Base-by-base conservation (phyloP, 768 basidiomycete genomes). In the Calocybe cyanea region DNA sequence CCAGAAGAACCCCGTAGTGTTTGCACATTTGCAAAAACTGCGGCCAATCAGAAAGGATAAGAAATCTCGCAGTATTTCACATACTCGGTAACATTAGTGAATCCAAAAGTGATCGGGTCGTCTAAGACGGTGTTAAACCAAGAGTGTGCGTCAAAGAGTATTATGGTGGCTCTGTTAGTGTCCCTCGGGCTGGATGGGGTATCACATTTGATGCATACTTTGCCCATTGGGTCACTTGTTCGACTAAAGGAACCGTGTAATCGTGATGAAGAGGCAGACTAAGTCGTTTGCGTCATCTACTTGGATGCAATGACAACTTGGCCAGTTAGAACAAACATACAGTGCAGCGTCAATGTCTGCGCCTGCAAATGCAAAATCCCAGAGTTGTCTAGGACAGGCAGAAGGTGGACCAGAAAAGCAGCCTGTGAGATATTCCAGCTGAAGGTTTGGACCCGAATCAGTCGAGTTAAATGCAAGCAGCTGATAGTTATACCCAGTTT, bases 281-380 rank as follows among this genome's bases (percentile, higher is more conserved):
- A 14, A 1, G 2, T 17, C 25, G 4, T 30, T 21, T n/a, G n/a
- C 17, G 17, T 15, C n/a, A 23, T 48, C 31, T 46, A 38, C 43
- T 17, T 35, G 13, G 9, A 7, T n/a, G 38, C 37, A 18, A 25
- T 20, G 15, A 34, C 30, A 25, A 15, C 38, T 21, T 42, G 41
- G 23, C 37, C 28, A 39, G 34, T 25, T 19, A n/a, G 7, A 9
- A 18, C 32, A 33, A 19, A 52, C 65, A 21, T 46, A 72, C 69
- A 76, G 54, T 10, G 56, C 56, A 25, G 49, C 62, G 41, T 70
- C 66, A 35, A 76, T 75, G 52, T 77, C 73, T 30, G 73, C 61
- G 13, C 76, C 78, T 7, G 77, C 77, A 55, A 77, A 78, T 0
- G 78, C 73, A 51, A 80, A 78, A 56, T 78, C 62, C 76, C 77